Percentiles rank a stretch among this genome's conserved stretches.
Evolutionary conservation across 2,329 filamentous ascomycete species (phyloP).

Genomic region (Arthrobotrys sinensis): DNA sequence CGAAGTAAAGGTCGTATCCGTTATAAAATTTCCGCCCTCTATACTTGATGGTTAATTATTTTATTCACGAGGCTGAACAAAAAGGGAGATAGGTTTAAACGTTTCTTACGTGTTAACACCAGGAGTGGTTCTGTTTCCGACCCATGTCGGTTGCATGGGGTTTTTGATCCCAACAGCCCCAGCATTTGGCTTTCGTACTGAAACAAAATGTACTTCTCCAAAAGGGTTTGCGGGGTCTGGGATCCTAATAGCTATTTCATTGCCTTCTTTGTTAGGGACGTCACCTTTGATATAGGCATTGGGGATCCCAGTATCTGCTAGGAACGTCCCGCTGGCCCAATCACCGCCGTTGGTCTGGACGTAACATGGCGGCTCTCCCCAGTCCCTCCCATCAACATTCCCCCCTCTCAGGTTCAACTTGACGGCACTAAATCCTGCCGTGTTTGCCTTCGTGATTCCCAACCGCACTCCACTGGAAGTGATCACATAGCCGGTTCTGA

Average conservation of each 20-base stretch:
- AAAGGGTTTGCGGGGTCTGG: constrained; percentile 26
- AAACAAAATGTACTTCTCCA: constrained; percentile 28
- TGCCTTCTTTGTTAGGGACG: background rate
- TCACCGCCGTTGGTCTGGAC: constrained; percentile 35
- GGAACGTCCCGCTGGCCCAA: constrained; percentile 25
- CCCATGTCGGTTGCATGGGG: constrained; percentile 50
- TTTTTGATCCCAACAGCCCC: constrained; percentile 23
- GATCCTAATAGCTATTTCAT: constrained; percentile 36
- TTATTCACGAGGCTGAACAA: background rate
- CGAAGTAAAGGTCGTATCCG: constrained; percentile 43
- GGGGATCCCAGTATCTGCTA: constrained; percentile 44
- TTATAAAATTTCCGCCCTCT: constrained; percentile 50
- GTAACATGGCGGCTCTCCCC: constrained; percentile 37
- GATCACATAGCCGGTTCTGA: constrained; percentile 41
- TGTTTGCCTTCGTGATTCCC: constrained; percentile 41
- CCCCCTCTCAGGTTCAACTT: constrained; percentile 21
- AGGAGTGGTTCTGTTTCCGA: constrained; percentile 16
- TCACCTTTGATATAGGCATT: constrained; percentile 38
- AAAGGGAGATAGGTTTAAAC: background rate
- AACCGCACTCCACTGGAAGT: constrained; percentile 33
- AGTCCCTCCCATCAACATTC: constrained; percentile 19
- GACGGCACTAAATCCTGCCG: constrained; percentile 38
- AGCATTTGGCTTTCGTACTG: constrained; percentile 23
- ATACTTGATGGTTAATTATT: background rate
- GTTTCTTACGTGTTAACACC: constrained; percentile 53